These are phyloP conservation scores for Malbranchea cinnamomea DNA, from an alignment of 2,329 filamentous ascomycete genomes.

Conservation along the genomic window DNA sequence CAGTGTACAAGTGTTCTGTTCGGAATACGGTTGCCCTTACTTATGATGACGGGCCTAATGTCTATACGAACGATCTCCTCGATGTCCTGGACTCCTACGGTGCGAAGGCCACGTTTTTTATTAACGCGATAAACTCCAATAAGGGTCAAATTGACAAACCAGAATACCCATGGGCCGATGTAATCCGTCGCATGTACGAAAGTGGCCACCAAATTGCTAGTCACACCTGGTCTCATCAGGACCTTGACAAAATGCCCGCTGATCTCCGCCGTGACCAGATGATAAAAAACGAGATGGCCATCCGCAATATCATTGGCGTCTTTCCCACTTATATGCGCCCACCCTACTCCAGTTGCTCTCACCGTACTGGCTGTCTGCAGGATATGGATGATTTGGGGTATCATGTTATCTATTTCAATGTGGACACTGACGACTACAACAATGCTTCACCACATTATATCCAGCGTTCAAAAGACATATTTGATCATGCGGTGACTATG, in stretches of 20 bases:
- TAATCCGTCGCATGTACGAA: conserved; percentile 27
- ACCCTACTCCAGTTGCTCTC: conserved; percentile 31
- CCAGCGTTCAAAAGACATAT: conserved; percentile 26
- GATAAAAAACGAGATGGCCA: conserved; percentile 32
- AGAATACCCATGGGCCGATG: conserved; percentile 22
- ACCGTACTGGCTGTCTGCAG: conserved; percentile 23
- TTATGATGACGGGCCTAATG: conserved; percentile 51
- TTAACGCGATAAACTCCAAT: conserved; percentile 36
- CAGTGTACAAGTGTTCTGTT: conserved; percentile 27
- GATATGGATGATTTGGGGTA: conserved; percentile 34
- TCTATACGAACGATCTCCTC: conserved; percentile 46
- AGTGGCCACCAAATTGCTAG: conserved; percentile 38
- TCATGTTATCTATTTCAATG: conserved; percentile 32
- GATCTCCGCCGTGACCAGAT: conserved; percentile 28
- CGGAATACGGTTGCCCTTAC: conserved; percentile 49
- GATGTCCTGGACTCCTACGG: conserved; percentile 45
- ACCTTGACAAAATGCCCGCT: conserved; percentile 27
- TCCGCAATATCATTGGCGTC: conserved; percentile 33
- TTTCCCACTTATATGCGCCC: conserved; percentile 41
- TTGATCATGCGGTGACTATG: conserved; percentile 19
- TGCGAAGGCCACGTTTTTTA: conserved; percentile 54
- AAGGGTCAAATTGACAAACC: conserved; percentile 31
- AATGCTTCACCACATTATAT: conserved; percentile 23
- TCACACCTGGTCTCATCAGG: conserved; percentile 38
- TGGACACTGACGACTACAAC: conserved; percentile 34